Conservation (phyloP, 2,329 filamentous ascomycete species). For the Elsinoe batatas region DNA sequence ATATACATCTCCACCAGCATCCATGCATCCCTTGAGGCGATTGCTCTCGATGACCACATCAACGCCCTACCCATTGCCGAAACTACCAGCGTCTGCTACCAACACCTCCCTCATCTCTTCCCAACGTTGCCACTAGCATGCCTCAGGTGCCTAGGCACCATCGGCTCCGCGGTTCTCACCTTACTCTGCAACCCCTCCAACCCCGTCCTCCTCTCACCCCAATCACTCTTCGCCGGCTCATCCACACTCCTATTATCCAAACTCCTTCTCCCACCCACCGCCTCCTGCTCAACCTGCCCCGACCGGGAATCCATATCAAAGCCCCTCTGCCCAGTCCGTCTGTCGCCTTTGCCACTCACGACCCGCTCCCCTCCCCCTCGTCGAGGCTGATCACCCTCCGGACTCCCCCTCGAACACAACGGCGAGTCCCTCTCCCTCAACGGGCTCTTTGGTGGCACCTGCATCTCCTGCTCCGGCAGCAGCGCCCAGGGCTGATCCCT, state of each 20-base stretch:
- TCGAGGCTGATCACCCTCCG: not conserved
- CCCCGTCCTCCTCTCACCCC: slow-evolving; percentile 4
- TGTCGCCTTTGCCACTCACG: not conserved
- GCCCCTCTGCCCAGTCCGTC: not conserved
- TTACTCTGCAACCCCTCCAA: slow-evolving; percentile 8
- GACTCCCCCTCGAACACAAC: not conserved
- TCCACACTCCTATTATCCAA: not conserved
- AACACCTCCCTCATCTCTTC: not conserved
- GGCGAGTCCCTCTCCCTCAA: slow-evolving; percentile 1
- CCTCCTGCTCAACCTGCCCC: not conserved
- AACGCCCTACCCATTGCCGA: too few relatives aligned
- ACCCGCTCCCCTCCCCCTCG: not conserved
- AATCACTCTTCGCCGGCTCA: slow-evolving; percentile 3
- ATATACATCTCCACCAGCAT: too few relatives aligned
- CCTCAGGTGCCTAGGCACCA: slow-evolving; percentile 10
- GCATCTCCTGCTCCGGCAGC: not conserved
- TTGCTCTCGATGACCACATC: too few relatives aligned
- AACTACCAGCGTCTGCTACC: not conserved
- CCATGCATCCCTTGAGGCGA: too few relatives aligned
- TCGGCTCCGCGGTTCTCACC: not conserved
- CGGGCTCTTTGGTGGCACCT: slow-evolving; percentile 1
- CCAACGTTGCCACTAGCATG: slow-evolving; percentile 12
- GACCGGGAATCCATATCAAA: not conserved
- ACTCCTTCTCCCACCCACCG: not conserved
- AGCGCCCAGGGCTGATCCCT: not conserved